Evolutionary conservation across 192 early-diverging fungal genomes (phyloP), one percentile per base, ranked within the genome.

Genomic region (Backusella tarrabulga): DNA sequence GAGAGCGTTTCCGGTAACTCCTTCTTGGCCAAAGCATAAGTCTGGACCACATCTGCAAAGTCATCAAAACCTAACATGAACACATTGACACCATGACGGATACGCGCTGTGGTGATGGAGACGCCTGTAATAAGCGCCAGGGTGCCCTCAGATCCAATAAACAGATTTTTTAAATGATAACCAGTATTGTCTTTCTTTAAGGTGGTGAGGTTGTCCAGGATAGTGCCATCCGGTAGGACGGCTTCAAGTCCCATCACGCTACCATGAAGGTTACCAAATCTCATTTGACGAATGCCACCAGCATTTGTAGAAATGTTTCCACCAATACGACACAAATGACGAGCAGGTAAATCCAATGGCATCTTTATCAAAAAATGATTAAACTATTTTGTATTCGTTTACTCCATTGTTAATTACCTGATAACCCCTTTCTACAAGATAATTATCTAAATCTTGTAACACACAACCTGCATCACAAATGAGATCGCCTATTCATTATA

Each of bases 221-320:
- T 85, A 0, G 92, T 94, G 0, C 97, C 97, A 77, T 98, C 95
- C 1, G 97, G 85, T 23, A 97, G 82, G 0, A 97, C 97, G 8
- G 91, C 94, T 85, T 99, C 97, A 76, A 99, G 85, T 0, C 94
- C 93, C 56, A 98, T 83, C 15, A 99, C 95, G 29, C 92, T 93
- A 15, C 97, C 96, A 77, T 98, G 97, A 42, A 98, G 85, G 6
- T 91, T 90, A 36, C 97, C 97, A 82, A 97, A 99, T 9, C 97
- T 91, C 76, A 99, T 83, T 32, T 94, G 87, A 68, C 97, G 84
- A 67, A 99, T 86, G 1, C 97, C 97, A 60, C 54, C 54, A 1
- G 98, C 98, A 82, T 99, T 99, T 4, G 97, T 97, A 14, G 95
- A 91, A 14, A 99, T 93, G 75, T 99, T 99, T 69, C 98, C 98